Evolutionary conservation across 257 asterid species (phyloP), one percentile per base, ranked within the genome.

Genomic region (Jaltomata sinuosa): DNA sequence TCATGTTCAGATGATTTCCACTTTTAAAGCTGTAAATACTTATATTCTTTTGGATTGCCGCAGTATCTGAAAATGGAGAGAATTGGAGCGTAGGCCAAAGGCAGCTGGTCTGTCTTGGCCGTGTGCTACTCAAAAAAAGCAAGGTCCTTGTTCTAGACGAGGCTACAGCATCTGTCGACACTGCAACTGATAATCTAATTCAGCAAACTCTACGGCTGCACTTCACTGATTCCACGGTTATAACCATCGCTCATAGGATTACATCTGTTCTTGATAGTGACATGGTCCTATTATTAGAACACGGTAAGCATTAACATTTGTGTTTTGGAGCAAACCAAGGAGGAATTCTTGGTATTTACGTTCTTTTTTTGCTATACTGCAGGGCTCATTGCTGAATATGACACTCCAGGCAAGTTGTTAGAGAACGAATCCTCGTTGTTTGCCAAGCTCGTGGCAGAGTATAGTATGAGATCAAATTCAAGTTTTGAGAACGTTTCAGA

Each of bases 91-190:
- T 94, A 2, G 99, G 99, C 1, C 97, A 96, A 81, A 90, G 99
- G 89, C 98, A 96, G 79, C 91, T 96, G 1, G 98, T 93, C 65
- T 94, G 98, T 82, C 97, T 96, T 0, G 99, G 98, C 12, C 98
- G 99, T 1, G 98, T 94, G 85, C 94, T 96, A 25, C 90, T 96
- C 3, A 96, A 96, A 94, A 93, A 91, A 85, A 92, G 96, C 94
- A 92, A 89, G 88, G 89, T 96, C 85, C 88, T 96, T 74, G 98
- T 96, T 38, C 97, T 96, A 6, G 98, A 96, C 42, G 98, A 96
- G 88, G 99, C 99, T 32, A 96, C 98, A 16, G 98, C 99, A 42
- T 94, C 99, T 11, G 99, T 96, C n/a, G 99, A 96, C 90, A 94
- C 99, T 5, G 97, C 98, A 45, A 96, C 99, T 2, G 98, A 96